A percentile compares a stretch with the other conserved stretches of the same genome.
phyloP scores from a whole-genome alignment of 2,329 filamentous ascomycete genomes.

The Xylaria hypoxylon region DNA sequence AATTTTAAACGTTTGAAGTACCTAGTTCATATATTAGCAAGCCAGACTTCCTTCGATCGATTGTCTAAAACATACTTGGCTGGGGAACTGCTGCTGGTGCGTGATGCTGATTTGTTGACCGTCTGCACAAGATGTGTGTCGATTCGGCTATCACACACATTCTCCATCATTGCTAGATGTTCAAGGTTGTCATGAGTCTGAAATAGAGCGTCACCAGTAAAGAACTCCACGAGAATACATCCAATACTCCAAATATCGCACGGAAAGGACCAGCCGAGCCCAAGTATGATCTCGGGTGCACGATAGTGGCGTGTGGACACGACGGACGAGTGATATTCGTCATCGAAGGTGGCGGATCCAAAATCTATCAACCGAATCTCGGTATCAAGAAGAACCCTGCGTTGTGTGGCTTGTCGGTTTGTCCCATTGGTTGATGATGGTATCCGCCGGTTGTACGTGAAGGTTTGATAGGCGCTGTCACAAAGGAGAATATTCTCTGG shows the following conservation, averaged over 20 bases:
- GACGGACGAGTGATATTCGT: conserved; percentile 78
- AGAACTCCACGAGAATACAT: conserved; percentile 78
- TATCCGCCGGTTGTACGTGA: conserved; percentile 77
- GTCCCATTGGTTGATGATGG: conserved; percentile 73
- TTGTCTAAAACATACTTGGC: conserved; percentile 63
- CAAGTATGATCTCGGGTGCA: conserved; percentile 77
- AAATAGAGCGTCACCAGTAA: conserved; percentile 76
- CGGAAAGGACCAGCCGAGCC: conserved; percentile 76
- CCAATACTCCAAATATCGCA: conserved; percentile 82
- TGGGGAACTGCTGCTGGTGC: conserved; percentile 70
- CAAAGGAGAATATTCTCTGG: conserved; percentile 77
- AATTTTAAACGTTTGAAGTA: conserved; percentile 75
- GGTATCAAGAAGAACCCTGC: conserved; percentile 73
- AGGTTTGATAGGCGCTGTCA: conserved; percentile 74
- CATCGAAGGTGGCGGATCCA: conserved; percentile 77
- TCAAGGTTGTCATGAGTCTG: conserved; percentile 80
- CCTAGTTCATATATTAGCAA: conserved; percentile 56
- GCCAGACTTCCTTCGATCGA: not conserved
- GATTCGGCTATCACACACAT: conserved; percentile 70
- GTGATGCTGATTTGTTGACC: conserved; percentile 67
- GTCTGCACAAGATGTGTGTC: conserved; percentile 68
- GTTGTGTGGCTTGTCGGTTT: conserved; percentile 70
- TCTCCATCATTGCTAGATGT: conserved; percentile 81
- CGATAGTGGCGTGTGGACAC: conserved; percentile 78
- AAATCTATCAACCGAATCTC: conserved; percentile 79